Percentiles rank a stretch among this genome's conserved stretches.
Evolutionary conservation across 192 early-diverging fungal species (phyloP).

Genomic region (Backusella sp.): DNA sequence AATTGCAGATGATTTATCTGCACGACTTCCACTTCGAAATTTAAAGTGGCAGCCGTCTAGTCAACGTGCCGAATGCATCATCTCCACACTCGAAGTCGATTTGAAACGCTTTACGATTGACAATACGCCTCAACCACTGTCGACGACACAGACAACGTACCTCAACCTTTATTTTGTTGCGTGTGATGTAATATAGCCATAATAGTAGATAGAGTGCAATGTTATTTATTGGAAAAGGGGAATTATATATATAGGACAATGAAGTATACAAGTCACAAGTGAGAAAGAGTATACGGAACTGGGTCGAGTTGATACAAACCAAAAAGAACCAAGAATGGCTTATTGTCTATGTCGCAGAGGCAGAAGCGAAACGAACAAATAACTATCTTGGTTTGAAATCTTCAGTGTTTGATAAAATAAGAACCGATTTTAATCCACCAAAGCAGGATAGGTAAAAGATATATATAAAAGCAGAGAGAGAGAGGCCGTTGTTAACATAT

Average conservation of each 20-base stretch:
- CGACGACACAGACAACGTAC: conserved; percentile 57
- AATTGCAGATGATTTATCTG: conserved; percentile 61
- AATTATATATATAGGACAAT: conserved; percentile 57
- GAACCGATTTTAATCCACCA: conserved; percentile 75
- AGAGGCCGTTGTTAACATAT: neutral
- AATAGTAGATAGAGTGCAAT: neutral
- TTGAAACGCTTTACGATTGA: conserved; percentile 52
- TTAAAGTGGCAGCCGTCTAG: conserved; percentile 75
- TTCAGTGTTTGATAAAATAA: conserved; percentile 82
- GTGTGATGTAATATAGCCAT: conserved; percentile 58
- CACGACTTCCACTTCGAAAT: conserved; percentile 78
- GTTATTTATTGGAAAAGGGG: neutral
- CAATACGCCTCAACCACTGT: conserved; percentile 36
- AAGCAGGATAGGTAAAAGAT: conserved; percentile 57
- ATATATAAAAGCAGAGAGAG: neutral
- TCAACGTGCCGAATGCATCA: conserved; percentile 59
- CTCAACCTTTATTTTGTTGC: conserved; percentile 80
- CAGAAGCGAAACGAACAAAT: conserved; percentile 50
- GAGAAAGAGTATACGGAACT: conserved; percentile 69
- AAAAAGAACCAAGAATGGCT: conserved; percentile 92
- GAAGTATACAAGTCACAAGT: conserved; percentile 71
- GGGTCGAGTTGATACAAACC: conserved; percentile 67
- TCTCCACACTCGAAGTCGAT: conserved; percentile 60
- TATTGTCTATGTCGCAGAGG: conserved; percentile 71
- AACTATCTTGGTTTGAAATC: conserved; percentile 62